Evolutionary conservation across 2,329 filamentous ascomycete species (phyloP).

Genomic region (Alternaria rosae): DNA sequence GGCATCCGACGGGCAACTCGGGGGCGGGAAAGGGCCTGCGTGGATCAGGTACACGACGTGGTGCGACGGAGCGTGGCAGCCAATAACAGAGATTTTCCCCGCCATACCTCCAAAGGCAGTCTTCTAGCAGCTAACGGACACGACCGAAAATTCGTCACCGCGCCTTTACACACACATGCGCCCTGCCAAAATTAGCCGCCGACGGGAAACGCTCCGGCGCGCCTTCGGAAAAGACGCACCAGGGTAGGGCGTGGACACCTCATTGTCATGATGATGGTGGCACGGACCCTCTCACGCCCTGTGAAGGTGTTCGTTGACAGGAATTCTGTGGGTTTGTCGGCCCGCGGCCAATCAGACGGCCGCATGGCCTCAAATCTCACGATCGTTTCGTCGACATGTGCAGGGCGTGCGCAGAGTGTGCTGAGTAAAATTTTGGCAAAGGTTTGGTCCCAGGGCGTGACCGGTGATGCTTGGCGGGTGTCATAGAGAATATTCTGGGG

Average conservation of each 20-base stretch:
- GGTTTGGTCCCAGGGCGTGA: conserved; percentile 1
- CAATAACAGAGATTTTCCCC: conserved; percentile 28
- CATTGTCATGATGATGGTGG: conserved; percentile 6
- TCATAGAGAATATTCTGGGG: conserved; percentile 13
- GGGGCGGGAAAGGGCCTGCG: conserved; percentile 13
- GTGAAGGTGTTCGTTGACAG: conserved; percentile 16
- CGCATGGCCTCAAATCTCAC: conserved; percentile 1
- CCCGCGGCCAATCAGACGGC: conserved; percentile 13
- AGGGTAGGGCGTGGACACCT: conserved; percentile 17
- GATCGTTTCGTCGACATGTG: conserved; percentile 7
- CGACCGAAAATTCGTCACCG: conserved; percentile 7
- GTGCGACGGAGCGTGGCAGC: conserved; percentile 12
- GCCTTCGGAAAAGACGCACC: conserved; percentile 6
- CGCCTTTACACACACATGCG: conserved; percentile 6
- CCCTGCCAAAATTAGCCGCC: conserved; percentile 17
- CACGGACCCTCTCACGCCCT: conserved; percentile 10
- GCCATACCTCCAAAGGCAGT: conserved; percentile 26
- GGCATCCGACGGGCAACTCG: conserved; percentile 20
- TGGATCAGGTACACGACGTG: conserved; percentile 3
- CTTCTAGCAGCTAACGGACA: conserved; percentile 22
- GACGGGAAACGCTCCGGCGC: conserved; percentile 19
- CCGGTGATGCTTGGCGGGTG: conserved; percentile 25
- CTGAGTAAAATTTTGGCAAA: conserved; percentile 8
- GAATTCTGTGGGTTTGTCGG: conserved; percentile 23
- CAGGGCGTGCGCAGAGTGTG: conserved; percentile 21